Conservation (phyloP, 441 rosid genomes). For the Arabidopsis lyrata region DNA sequence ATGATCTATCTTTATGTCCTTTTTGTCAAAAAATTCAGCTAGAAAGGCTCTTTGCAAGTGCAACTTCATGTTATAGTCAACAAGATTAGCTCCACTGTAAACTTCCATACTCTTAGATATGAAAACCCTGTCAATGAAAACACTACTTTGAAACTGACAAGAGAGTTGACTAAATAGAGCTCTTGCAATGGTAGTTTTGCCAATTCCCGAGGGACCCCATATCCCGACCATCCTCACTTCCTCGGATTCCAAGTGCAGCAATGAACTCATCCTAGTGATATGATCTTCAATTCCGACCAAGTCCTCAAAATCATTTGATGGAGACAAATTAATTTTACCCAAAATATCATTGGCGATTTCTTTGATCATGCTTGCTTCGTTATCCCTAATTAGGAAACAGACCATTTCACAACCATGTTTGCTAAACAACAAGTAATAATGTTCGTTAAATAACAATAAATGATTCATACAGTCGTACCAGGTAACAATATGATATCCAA, state of each 20-base stretch:
- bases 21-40: not conserved
- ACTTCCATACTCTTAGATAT: not conserved
- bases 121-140: not conserved
- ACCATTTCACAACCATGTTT: not conserved
- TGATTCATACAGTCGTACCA: not conserved
- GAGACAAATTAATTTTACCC: not conserved
- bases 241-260: not conserved
- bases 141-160: not conserved
- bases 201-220: slow-evolving; percentile 4
- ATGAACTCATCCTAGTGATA: not conserved
- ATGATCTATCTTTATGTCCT: not conserved
- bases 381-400: not conserved
- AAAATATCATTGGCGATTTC: not conserved
- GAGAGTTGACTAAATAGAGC: not conserved
- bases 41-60: slow-evolving; percentile 1
- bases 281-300: slow-evolving; percentile 4
- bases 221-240: not conserved
- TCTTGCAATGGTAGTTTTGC: slow-evolving; percentile 25
- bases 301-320: not conserved
- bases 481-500: not conserved
- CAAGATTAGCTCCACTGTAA: not conserved
- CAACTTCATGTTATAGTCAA: not conserved
- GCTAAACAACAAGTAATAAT: not conserved
- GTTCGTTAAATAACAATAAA: too few species aligned
- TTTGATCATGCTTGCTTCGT: not conserved